Base-by-base conservation (phyloP, 257 asterid species). In the Marsdenia floribunda region DNA sequence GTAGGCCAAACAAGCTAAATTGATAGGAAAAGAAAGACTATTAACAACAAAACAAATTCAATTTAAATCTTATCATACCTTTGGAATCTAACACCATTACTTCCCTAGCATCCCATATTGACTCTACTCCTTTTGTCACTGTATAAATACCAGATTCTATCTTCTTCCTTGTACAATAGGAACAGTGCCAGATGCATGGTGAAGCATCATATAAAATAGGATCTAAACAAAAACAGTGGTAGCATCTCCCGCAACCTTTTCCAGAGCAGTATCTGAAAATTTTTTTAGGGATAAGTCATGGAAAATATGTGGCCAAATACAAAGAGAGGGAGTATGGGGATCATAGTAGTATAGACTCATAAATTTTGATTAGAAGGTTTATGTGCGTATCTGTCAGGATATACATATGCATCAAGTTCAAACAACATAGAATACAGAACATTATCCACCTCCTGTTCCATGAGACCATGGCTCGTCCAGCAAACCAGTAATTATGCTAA, bases 101-200 rank as follows among this genome's bases (percentile, higher is more conserved):
- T 84, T 87, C 88, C 73, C 92, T 79, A 73, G 78, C 88, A 82
- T 82, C 88, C 85, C 86, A 81, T 75, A 90, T 82, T 24, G 88
- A 84, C 83, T 88, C 96, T 58, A 88, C 86, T 57, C 91, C 94
- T 63, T 79, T 69, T 53, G 96, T 84, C 80, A 88, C 94, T 16
- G 90, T 82, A 82, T 90, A 89, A 3, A 81, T 86, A 47, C 96
- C 96, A 55, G 73, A 86, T 78, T 82, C 82, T 78, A 90, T 76
- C 80, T 84, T 90, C 85, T 86, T 88, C 88, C 80, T 82, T 61
- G 83, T 87, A 83, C 96, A 90, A 77, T 75, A 76, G 68, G 86
- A 79, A 80, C 96, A 90, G 79, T 88, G 88, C 96, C 94, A 90
- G 73, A 82, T 82, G 60, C 92, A 90, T 12, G 87, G 88, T 58